Conservation (phyloP, 805 yeast species). For the Monosporozyma unispora region DNA sequence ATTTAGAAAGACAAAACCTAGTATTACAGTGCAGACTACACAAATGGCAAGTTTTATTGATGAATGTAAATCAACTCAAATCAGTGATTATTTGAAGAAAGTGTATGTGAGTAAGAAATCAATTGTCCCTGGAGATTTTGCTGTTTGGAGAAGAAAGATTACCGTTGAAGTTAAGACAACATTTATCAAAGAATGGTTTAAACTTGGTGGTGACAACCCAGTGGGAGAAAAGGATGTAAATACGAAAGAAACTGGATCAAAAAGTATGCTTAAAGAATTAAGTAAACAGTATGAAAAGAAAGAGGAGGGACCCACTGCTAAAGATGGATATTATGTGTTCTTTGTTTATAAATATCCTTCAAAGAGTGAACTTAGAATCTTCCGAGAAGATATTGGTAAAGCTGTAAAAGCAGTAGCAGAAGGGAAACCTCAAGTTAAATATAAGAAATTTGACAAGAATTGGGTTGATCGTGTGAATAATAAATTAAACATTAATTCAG, state of each 20-base stretch:
- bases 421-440: constrained; percentile 3
- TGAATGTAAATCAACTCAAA: constrained; percentile 2
- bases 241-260: neutral
- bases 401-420: constrained; percentile 16
- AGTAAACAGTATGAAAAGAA: neutral
- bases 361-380: constrained; percentile 7
- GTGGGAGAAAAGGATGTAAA: neutral
- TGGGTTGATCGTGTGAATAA: constrained; percentile 8
- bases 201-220: constrained; percentile 15
- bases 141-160: constrained; percentile 18
- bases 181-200: constrained; percentile 21
- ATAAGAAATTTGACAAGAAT: neutral
- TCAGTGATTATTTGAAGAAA: constrained; percentile 9
- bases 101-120: constrained; percentile 5
- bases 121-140: constrained; percentile 19
- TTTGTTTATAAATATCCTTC: constrained; percentile 19
- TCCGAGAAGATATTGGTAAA: constrained; percentile 10
- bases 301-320: constrained; percentile 10
- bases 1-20: constrained; percentile 26
- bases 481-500: neutral
- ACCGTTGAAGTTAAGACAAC: constrained; percentile 10
- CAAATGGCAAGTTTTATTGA: constrained; percentile 1
- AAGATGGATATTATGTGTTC: constrained; percentile 27
- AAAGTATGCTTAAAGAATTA: neutral
- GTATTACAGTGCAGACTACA: constrained; percentile 12